Evolutionary conservation across 2,329 filamentous ascomycete genomes (phyloP).

Genomic region (Aspergillus pseudoglaucus): DNA sequence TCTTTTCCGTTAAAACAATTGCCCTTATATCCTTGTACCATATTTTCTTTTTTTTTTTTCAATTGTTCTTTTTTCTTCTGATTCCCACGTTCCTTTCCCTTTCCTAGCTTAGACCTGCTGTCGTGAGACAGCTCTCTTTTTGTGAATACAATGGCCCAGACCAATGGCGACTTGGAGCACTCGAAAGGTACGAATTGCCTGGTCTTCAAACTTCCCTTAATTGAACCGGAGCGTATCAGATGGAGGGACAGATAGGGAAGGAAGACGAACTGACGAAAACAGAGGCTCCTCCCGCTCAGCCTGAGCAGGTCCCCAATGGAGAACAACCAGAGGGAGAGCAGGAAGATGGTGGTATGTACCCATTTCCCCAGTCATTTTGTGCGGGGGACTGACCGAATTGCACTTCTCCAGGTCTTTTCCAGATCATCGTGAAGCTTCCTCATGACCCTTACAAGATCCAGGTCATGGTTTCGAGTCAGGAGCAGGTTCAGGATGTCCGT

Average conservation of each 20-base stretch:
- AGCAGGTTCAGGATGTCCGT: constrained; percentile 94
- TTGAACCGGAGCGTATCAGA: not conserved
- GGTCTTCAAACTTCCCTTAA: not conserved
- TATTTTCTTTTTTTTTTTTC: constrained; percentile 21
- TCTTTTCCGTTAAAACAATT: constrained; percentile 27
- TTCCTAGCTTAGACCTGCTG: constrained; percentile 9
- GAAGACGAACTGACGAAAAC: constrained; percentile 9
- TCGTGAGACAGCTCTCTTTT: constrained; percentile 2
- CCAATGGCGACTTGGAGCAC: constrained; percentile 34
- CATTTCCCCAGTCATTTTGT: constrained; percentile 1
- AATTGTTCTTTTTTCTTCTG: constrained; percentile 18
- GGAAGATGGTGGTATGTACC: constrained; percentile 32
- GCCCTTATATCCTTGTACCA: constrained; percentile 25
- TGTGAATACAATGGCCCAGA: constrained; percentile 30
- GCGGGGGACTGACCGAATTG: constrained; percentile 2
- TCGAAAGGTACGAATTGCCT: constrained; percentile 28
- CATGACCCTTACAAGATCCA: constrained; percentile 72
- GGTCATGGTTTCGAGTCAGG: constrained; percentile 85
- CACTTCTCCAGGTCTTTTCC: constrained; percentile 49
- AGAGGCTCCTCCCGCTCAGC: constrained; percentile 25
- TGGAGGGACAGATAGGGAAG: constrained; percentile 3
- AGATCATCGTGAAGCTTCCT: constrained; percentile 74
- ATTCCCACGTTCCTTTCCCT: constrained; percentile 13
- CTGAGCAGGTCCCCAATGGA: constrained; percentile 29
- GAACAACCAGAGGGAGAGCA: constrained; percentile 25